Percentiles rank a stretch among this genome's conserved stretches.
phyloP scores from a whole-genome alignment of 2,329 filamentous ascomycete genomes.

The Botryosphaeria agaves region DNA sequence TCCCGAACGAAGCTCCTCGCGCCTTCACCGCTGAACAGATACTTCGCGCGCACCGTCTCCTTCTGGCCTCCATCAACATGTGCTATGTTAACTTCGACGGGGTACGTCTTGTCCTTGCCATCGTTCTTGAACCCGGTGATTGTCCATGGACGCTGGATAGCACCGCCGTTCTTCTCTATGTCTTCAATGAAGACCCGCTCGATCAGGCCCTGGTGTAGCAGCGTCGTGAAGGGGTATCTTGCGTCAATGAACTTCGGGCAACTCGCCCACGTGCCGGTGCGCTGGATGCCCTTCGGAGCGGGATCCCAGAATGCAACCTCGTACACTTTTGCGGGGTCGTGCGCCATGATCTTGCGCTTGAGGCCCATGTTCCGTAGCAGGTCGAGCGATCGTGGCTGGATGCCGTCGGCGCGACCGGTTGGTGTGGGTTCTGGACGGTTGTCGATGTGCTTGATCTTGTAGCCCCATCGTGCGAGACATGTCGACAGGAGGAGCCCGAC shows the following conservation, averaged over 20 bases:
- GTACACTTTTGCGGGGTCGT: constrained; percentile 73
- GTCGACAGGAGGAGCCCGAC: constrained; percentile 78
- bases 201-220: constrained; percentile 45
- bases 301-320: constrained; percentile 53
- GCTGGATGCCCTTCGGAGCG: constrained; percentile 32
- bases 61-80: constrained; percentile 55
- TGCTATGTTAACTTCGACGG: constrained; percentile 61
- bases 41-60: constrained; percentile 48
- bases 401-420: constrained; percentile 79
- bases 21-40: constrained; percentile 45
- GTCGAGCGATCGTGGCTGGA: constrained; percentile 78
- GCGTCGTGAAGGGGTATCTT: constrained; percentile 44
- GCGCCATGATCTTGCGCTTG: constrained; percentile 73
- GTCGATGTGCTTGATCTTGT: constrained; percentile 89
- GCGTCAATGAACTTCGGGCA: constrained; percentile 68
- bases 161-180: constrained; percentile 38
- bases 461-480: constrained; percentile 80
- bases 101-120: constrained; percentile 48
- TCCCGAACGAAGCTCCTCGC: constrained; percentile 43
- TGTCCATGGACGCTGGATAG: constrained; percentile 42
- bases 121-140: constrained; percentile 45
- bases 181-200: constrained; percentile 45
- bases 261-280: constrained; percentile 60
- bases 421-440: constrained; percentile 71
- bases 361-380: constrained; percentile 78